Base-by-base conservation (phyloP, 164 flowering plant species). In the Pachysandra terminalis region DNA sequence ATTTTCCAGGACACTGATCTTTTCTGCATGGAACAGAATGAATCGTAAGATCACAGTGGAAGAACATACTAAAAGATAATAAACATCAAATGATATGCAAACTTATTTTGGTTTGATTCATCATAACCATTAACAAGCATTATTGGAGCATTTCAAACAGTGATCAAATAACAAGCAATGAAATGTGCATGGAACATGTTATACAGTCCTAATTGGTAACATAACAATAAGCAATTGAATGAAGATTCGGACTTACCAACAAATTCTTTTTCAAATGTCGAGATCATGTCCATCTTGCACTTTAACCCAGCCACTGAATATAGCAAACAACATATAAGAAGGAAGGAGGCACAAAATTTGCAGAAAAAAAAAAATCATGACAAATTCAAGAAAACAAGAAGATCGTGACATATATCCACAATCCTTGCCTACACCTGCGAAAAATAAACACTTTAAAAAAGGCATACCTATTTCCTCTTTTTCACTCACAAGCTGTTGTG, bases 391-490 rank as follows among this genome's bases (percentile, higher is more conserved):
- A 15, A 12, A 24, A 19, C 14, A 10, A 32, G 25, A 24, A 25
- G 13, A 19, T 23, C 4, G n/a, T 56, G 32, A 4, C 59, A 56
- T 17, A 12, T 56, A 23, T 37, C 1, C 51, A n/a, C 56, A 51
- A 57, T 62, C 41, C 26, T 51, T 15, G 56, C 51, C 19, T 75
- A 55, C n/a, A 61, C 10, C 51, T 45, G 26, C 40, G 72, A 69
- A 25, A n/a, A 19, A 45, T 32, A n/a, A 66, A 67, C 14, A 56
- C 49, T 56, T 35, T 23, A 64, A 51, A 69, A 71, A 60, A 61
- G 51, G 77, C 87, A 76, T 83, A 78, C 91, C 91, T 83, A 80
- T 63, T 62, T 84, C 78, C 77, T 85, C 89, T 69, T 81, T 85
- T 65, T 82, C 87, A 71, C 56, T 73, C 62, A 85, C 77, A 75